Base-by-base conservation (phyloP, 176 grass and related monocot genomes). In the Musa beccarii region DNA sequence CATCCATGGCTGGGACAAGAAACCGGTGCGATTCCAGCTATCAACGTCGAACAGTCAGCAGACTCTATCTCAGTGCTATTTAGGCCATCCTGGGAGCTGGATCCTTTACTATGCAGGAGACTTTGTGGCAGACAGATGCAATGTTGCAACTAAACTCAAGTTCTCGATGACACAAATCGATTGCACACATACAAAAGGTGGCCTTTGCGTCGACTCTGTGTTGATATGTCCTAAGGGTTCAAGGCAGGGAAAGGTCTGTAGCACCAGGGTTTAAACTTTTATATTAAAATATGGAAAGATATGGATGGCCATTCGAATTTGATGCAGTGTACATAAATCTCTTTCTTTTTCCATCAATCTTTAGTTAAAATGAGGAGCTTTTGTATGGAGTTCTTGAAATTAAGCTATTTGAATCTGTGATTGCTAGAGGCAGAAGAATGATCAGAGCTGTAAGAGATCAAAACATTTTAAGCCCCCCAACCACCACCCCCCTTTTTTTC, bases 161-260 rank as follows among this genome's bases (percentile, higher is more conserved):
- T 96, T 96, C 81, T 96, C 92, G 14, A 87, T 96, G 89, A 83
- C 87, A 3, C 92, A 96, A 79, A 96, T 96, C 1, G 92, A 96
- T 56, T 96, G 92, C 84, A 96, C 92, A 2, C 92, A 96, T 80
- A 96, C 89, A 3, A 92, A 96, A 80, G 92, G 92, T 0, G 92
- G 89, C 9, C 73, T 96, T 11, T 92, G 89, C 11, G 55, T 96
- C 2, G 92, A 96, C 79, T 88, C 89, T 0, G 92, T 87, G 71
- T 73, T 96, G 0, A 89, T 96, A 56, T 96, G 84, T 52, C 92
- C 92, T 0, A 96, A 96, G 74, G 87, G 85, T 53, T 83, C 79
- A 68, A 82, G 71, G 55, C 71, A 78, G 14, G 85, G 75, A 75
- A 89, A 59, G 71, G 72, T 90, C 21, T 52, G 14, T 23, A 65